phyloP scores from a whole-genome alignment of 2,329 filamentous ascomycete genomes.

The Colletotrichum theobromicola region DNA sequence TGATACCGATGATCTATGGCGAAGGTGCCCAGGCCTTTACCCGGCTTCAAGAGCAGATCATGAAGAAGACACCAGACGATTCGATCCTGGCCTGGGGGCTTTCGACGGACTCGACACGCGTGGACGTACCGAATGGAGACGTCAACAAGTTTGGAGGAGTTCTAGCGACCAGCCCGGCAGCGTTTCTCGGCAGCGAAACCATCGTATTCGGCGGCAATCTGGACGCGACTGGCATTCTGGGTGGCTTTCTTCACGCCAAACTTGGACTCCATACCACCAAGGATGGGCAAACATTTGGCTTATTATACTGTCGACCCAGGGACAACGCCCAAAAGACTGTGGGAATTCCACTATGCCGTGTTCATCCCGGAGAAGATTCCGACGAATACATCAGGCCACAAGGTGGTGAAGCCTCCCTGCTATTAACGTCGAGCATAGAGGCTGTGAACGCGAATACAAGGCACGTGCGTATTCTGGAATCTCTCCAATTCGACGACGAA shows the following conservation, averaged over 20 bases:
- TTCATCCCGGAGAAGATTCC: neutral
- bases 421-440: neutral
- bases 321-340: neutral
- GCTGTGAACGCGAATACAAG: fast-evolving
- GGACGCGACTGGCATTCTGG: neutral
- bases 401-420: neutral
- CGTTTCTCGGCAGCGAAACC: neutral
- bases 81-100: constrained; percentile 25
- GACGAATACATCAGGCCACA: neutral
- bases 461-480: neutral
- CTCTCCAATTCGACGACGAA: neutral
- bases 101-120: neutral
- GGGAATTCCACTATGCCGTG: neutral
- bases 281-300: neutral
- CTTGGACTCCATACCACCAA: neutral
- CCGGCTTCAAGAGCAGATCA: constrained; percentile 23
- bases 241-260: neutral
- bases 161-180: neutral
- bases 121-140: neutral
- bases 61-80: constrained; percentile 19
- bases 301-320: neutral
- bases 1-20: constrained; percentile 24
- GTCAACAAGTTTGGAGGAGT: neutral
- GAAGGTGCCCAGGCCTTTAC: constrained; percentile 21
- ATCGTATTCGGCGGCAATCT: neutral